A percentile compares a stretch with the other conserved stretches of the same genome.
Evolutionary conservation across 176 grass and related monocot species (phyloP).

Genomic region (Avena insularis): DNA sequence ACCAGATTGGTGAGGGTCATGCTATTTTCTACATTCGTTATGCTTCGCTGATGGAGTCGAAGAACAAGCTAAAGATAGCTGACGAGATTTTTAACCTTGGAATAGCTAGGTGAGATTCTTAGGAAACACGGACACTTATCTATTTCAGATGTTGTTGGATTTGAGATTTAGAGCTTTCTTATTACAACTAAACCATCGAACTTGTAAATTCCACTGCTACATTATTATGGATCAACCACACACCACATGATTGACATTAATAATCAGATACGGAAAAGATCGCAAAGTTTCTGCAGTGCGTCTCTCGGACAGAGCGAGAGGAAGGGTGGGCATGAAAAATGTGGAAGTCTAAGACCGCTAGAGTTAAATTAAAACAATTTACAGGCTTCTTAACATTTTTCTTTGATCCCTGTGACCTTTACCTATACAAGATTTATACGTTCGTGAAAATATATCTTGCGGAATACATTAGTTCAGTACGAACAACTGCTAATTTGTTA

Average conservation of each 20-base stretch:
- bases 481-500: neutral
- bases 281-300: neutral
- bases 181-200: neutral
- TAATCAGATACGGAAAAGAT: neutral
- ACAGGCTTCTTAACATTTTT: no score
- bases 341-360: no score
- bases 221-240: neutral
- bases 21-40: conserved; percentile 78
- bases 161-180: conserved; percentile 11
- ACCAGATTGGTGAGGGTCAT: conserved; percentile 80
- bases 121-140: neutral
- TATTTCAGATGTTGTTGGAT: conserved; percentile 4
- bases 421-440: neutral
- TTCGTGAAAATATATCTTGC: neutral
- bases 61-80: conserved; percentile 84
- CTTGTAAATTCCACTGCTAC: neutral
- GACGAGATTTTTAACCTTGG: conserved; percentile 84
- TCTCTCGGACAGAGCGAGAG: neutral
- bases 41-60: conserved; percentile 67
- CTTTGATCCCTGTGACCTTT: no score
- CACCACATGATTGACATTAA: neutral
- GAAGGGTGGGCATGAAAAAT: no score
- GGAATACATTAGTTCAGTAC: neutral
- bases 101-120: conserved; percentile 76
- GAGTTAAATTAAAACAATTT: neutral